Base-by-base conservation (phyloP, 2,329 filamentous ascomycete genomes). In the Thielaviopsis populi region DNA sequence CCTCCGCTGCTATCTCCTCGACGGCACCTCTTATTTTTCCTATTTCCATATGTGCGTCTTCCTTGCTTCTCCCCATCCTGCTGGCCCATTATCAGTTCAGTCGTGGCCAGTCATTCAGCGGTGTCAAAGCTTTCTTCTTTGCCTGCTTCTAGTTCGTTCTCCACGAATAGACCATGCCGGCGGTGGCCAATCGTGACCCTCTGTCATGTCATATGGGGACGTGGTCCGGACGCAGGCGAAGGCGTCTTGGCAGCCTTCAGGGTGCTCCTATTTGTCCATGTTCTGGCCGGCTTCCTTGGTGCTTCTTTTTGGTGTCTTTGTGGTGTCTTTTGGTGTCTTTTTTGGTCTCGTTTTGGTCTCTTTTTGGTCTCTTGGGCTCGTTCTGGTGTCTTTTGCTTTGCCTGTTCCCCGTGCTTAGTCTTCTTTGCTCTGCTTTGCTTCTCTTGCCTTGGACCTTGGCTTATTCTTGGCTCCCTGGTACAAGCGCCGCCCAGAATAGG, bases 121-220 rank as follows among this genome's bases (percentile, higher is more conserved):
- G 24, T 33, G 27, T 56, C 53, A 37, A 56, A 56, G 53, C 53
- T 37, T 56, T 56, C 53, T 56, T 37, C 53, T 56, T 33, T 37
- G 27, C 27, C n/a, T 56, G 53, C 53, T 56, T 56, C 53, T 56
- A 56, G 24, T 56, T 37, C 53, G n/a, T 56, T 56, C 53, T 56
- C 53, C 53, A 11, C 15, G 22, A 33, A 56, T 56, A 56, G 53
- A 17, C 53, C 37, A 33, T 37, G 2, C 30, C 53, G 13, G 24
- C 53, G 13, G 24, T 56, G 53, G 53, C 53, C 53, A 56, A 56
- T 56, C 27, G 53, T 56, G 53, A 15, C 27, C 10, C 24, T 11
- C 15, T 56, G 13, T 3, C 53, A 56, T 56, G 27, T 56, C 53
- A 56, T 56, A 56, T 19, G 30, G 30, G 15, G 17, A 17, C 30